Conservation (phyloP, 2,329 filamentous ascomycete species). For the Paecilomyces niveus region DNA sequence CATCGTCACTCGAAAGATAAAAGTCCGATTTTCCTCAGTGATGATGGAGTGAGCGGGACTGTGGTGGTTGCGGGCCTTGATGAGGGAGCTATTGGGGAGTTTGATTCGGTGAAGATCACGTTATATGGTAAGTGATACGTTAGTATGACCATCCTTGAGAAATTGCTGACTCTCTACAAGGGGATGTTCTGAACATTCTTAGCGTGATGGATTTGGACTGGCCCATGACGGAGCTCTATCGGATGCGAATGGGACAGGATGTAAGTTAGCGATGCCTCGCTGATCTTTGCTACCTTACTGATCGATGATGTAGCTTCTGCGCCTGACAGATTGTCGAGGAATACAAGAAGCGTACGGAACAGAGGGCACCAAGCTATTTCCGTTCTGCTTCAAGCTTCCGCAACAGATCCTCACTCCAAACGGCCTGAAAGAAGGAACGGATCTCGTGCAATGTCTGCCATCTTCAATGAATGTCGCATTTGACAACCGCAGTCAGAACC, state of each 20-base stretch:
- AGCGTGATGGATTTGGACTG: neutral
- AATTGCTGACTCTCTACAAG: neutral
- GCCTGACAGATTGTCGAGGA: neutral
- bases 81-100: neutral
- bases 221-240: neutral
- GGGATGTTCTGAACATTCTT: neutral
- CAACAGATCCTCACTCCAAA: constrained; percentile 5
- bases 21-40: constrained; percentile 1
- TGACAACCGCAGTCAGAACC: neutral
- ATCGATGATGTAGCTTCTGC: neutral
- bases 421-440: neutral
- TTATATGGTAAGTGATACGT: constrained; percentile 1
- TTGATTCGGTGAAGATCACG: constrained; percentile 2
- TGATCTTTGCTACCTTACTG: neutral
- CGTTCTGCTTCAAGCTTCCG: constrained; percentile 3
- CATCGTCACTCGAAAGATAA: neutral
- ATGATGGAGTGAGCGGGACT: constrained; percentile 1
- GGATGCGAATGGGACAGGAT: constrained; percentile 5
- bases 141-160: neutral
- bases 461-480: constrained; percentile 1
- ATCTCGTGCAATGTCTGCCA: constrained; percentile 3
- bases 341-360: constrained; percentile 1
- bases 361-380: neutral
- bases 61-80: neutral
- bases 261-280: neutral